These are phyloP conservation scores for Phytophthora aleatoria DNA, from an alignment of 352 stramenopile genomes.

Conservation along the genomic window DNA sequence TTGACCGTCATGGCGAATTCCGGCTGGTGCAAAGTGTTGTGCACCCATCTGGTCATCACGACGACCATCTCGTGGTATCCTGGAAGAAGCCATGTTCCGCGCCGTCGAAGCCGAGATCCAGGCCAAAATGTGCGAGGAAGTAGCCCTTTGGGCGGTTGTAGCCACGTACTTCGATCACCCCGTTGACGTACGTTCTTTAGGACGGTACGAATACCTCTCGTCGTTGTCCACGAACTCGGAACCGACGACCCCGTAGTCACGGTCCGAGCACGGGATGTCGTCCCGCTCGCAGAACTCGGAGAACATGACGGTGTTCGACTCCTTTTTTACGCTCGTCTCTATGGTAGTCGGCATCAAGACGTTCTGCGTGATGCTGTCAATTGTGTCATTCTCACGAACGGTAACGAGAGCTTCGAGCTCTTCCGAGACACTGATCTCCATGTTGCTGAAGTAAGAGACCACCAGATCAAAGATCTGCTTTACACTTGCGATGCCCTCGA, in stretches of 20 bases:
- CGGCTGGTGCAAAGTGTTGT: slow-evolving; percentile 30
- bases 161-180: slow-evolving; percentile 29
- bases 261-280: slow-evolving; percentile 20
- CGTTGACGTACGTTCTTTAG: slow-evolving; percentile 30
- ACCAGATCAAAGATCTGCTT: slow-evolving; percentile 59
- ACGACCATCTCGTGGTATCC: slow-evolving; percentile 30
- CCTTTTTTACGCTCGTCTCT: slow-evolving; percentile 33
- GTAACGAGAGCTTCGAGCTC: slow-evolving; percentile 50
- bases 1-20: slow-evolving; percentile 28
- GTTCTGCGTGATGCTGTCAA: slow-evolving; percentile 33
- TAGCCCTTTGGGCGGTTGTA: slow-evolving; percentile 17
- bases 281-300: slow-evolving; percentile 32
- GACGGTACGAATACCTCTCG: slow-evolving; percentile 33
- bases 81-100: slow-evolving; percentile 69
- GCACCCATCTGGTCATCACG: slow-evolving; percentile 40
- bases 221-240: slow-evolving; percentile 41
- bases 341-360: slow-evolving; percentile 45
- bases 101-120: slow-evolving; percentile 88
- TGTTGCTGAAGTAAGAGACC: slow-evolving; percentile 55
- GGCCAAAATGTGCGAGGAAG: slow-evolving; percentile 76
- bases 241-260: slow-evolving; percentile 29
- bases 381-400: slow-evolving; percentile 49
- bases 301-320: slow-evolving; percentile 52
- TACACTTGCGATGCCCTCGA: slow-evolving; percentile 38
- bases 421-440: slow-evolving; percentile 67